A percentile compares a stretch with the other conserved stretches of the same genome.
These are phyloP conservation scores for Beauveria medogensis DNA, from an alignment of 2,329 filamentous ascomycete species.

Conservation along the genomic window DNA sequence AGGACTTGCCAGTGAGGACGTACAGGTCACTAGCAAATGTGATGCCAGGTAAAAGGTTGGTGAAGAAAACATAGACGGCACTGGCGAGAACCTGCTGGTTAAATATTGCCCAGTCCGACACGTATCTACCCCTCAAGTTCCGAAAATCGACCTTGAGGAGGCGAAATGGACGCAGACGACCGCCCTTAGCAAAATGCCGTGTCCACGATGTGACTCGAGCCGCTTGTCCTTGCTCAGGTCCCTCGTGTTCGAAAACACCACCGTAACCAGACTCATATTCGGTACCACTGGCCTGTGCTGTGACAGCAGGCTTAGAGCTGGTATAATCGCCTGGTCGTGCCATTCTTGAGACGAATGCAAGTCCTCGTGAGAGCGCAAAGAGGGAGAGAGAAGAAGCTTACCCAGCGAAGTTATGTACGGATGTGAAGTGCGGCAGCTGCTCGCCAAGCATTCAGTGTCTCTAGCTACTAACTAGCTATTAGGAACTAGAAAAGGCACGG, in stretches of 20 bases:
- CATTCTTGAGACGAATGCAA: background rate
- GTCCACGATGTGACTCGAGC: background rate
- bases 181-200: conserved; percentile 26
- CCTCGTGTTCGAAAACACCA: background rate
- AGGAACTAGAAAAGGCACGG: background rate
- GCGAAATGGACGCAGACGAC: conserved; percentile 43
- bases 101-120: conserved; percentile 49
- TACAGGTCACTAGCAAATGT: conserved; percentile 60
- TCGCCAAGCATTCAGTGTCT: background rate
- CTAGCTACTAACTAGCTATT: background rate
- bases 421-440: background rate
- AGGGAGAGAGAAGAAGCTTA: background rate
- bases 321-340: background rate
- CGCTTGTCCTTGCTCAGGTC: background rate
- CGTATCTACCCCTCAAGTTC: conserved; percentile 38
- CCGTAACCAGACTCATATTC: background rate
- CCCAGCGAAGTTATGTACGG: background rate
- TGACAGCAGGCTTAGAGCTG: background rate
- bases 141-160: conserved; percentile 40
- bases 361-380: background rate
- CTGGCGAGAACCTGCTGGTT: conserved; percentile 57
- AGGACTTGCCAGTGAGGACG: conserved; percentile 51
- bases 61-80: conserved; percentile 59
- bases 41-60: conserved; percentile 57
- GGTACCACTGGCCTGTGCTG: background rate